These are phyloP conservation scores for Sparassis latifolia DNA, from an alignment of 1,284 basidiomycete genomes.

Conservation along the genomic window DNA sequence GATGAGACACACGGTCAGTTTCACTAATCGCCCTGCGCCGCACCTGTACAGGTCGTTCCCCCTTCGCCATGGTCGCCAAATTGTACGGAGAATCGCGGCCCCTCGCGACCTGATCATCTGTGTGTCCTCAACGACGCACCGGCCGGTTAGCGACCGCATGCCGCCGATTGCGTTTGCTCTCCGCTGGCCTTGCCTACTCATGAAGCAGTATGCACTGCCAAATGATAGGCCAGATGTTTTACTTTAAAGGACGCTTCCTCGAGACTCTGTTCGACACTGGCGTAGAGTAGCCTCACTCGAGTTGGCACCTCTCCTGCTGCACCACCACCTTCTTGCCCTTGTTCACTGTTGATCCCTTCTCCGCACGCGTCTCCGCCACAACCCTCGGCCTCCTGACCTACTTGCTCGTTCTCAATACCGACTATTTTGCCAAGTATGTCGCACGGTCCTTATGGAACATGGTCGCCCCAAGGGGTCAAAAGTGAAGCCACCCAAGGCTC, in stretches of 20 bases:
- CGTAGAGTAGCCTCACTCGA: conserved; percentile 37
- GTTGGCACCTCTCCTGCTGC: conserved; percentile 27
- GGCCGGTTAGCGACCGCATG: conserved; percentile 4
- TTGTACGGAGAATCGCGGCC: conserved; percentile 20
- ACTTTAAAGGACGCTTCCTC: conserved; percentile 15
- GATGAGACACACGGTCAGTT: neutral
- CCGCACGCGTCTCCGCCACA: too few relatives aligned
- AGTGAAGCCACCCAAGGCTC: conserved; percentile 13
- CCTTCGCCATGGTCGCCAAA: too few relatives aligned
- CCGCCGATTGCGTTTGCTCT: neutral
- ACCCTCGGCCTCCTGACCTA: conserved; percentile 8
- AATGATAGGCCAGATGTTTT: conserved; percentile 13
- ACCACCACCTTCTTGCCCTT: conserved; percentile 11
- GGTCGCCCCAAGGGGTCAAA: conserved; percentile 20
- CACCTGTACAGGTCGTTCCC: neutral
- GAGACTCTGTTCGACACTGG: conserved; percentile 23
- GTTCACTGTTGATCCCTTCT: conserved; percentile 1
- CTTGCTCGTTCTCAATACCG: conserved; percentile 13
- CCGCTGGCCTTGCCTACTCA: conserved; percentile 1
- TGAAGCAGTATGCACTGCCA: conserved; percentile 7
- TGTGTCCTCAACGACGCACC: conserved; percentile 11
- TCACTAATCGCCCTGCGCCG: neutral
- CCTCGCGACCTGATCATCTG: conserved; percentile 33
- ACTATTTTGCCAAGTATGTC: conserved; percentile 17
- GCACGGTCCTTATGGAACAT: conserved; percentile 18